A percentile compares a stretch with the other conserved stretches of the same genome.
Conservation (phyloP, 495 filamentous ascomycete genomes). For the Aspergillus conjunctus region DNA sequence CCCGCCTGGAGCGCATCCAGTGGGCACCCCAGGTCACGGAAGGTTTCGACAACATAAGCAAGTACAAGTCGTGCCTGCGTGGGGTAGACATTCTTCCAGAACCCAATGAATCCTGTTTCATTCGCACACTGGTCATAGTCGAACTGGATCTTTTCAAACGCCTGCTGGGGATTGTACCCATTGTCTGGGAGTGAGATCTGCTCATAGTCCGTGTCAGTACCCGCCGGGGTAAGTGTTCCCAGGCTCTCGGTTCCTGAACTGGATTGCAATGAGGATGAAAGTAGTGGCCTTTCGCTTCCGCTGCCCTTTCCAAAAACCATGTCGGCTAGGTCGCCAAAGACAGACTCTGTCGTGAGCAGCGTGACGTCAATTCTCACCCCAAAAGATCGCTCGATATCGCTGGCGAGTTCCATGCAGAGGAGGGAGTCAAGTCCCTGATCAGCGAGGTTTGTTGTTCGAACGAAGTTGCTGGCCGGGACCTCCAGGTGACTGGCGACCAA, state of each 20-base stretch:
- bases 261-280: not conserved
- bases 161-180: not conserved
- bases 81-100: constrained; percentile 28
- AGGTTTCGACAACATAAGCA: constrained; percentile 42
- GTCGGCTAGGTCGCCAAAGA: constrained; percentile 13
- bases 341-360: constrained; percentile 8
- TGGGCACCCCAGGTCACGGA: constrained; percentile 41
- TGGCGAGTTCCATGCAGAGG: constrained; percentile 25
- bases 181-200: not conserved
- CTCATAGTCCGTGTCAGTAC: not conserved
- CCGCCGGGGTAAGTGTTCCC: too few relatives aligned
- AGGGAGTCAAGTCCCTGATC: constrained; percentile 28
- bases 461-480: not conserved
- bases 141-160: constrained; percentile 21
- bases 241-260: not conserved
- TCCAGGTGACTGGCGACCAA: constrained; percentile 6
- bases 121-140: too few relatives aligned
- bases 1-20: constrained; percentile 28
- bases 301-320: constrained; percentile 5
- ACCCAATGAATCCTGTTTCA: constrained; percentile 32
- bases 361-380: constrained; percentile 24
- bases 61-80: constrained; percentile 35
- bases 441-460: constrained; percentile 15
- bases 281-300: too few relatives aligned
- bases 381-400: constrained; percentile 26